Evolutionary conservation across 2,329 filamentous ascomycete species (phyloP).

Genomic region (Pseudomassariella vexata): DNA sequence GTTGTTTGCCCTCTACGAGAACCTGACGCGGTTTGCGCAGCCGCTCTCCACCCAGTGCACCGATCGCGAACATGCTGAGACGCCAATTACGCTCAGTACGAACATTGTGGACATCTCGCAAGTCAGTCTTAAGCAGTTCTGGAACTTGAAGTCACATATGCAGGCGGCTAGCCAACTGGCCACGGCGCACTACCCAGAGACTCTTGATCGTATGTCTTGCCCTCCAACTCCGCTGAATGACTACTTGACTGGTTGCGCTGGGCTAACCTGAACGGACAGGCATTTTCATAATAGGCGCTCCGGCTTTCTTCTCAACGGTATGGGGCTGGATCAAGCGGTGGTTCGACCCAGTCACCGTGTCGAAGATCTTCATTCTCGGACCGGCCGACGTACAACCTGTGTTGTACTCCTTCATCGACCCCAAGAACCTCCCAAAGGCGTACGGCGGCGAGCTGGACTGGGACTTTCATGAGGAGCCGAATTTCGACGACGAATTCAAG

Average conservation of each 20-base stretch:
- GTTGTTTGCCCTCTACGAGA: conserved; percentile 90
- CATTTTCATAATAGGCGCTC: conserved; percentile 75
- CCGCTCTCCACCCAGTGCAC: conserved; percentile 74
- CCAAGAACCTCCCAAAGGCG: conserved; percentile 76
- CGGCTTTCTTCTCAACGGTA: conserved; percentile 84
- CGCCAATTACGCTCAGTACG: conserved; percentile 86
- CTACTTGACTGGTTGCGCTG: too few species aligned
- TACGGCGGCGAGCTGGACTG: conserved; percentile 88
- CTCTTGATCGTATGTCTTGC: conserved; percentile 69
- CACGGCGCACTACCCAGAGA: conserved; percentile 93
- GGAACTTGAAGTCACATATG: conserved; percentile 92
- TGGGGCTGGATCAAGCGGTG: conserved; percentile 95
- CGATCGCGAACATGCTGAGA: conserved; percentile 65
- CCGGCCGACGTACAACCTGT: conserved; percentile 69
- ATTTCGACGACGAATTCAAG: conserved; percentile 35
- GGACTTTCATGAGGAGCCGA: conserved; percentile 71
- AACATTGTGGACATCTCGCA: conserved; percentile 92
- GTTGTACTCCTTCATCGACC: conserved; percentile 75
- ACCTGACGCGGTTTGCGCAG: conserved; percentile 79
- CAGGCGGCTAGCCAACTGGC: conserved; percentile 84
- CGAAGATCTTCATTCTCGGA: conserved; percentile 89
- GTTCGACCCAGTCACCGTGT: conserved; percentile 90
- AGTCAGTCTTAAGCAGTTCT: conserved; percentile 88
- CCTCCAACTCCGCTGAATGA: neutral
- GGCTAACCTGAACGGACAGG: conserved; percentile 19